phyloP scores from a whole-genome alignment of 2,329 filamentous ascomycete species.

The Lachnum nothofagi region DNA sequence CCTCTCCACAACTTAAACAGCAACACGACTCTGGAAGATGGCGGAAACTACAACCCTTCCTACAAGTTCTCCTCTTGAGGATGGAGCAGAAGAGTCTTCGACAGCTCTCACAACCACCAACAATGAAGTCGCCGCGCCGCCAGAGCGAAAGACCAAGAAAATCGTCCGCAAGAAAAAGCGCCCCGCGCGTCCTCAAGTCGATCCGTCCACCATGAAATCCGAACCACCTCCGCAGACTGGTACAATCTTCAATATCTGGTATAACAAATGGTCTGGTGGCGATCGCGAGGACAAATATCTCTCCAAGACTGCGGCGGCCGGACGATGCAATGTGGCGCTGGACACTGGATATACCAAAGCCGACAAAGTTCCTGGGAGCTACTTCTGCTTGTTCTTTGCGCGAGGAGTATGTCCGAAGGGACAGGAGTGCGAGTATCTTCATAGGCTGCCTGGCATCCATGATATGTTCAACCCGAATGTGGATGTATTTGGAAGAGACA shows the following conservation, averaged over 20 bases:
- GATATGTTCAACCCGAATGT: slow-evolving; percentile 92
- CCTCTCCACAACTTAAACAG: neutral
- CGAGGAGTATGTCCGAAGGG: slow-evolving; percentile 79
- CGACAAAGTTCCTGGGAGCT: slow-evolving; percentile 71
- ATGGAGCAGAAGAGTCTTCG: slow-evolving; percentile 15
- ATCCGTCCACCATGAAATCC: slow-evolving; percentile 73
- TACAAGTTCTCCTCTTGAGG: slow-evolving; percentile 16
- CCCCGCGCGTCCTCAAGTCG: slow-evolving; percentile 85
- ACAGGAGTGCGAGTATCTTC: slow-evolving; percentile 88
- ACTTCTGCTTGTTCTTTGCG: slow-evolving; percentile 90
- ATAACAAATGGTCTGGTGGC: slow-evolving; percentile 96
- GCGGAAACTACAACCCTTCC: slow-evolving; percentile 22
- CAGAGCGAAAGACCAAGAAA: slow-evolving; percentile 68
- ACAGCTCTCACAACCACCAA: slow-evolving; percentile 27
- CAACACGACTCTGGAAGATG: neutral
- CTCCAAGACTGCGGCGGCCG: slow-evolving; percentile 73
- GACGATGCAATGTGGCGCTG: slow-evolving; percentile 77
- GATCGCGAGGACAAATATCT: slow-evolving; percentile 90
- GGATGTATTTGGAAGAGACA: slow-evolving; percentile 92
- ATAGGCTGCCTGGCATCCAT: slow-evolving; percentile 78
- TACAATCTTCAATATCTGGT: slow-evolving; percentile 97
- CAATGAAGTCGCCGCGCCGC: slow-evolving; percentile 24
- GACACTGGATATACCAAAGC: slow-evolving; percentile 76
- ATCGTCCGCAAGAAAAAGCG: slow-evolving; percentile 86
- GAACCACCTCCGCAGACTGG: slow-evolving; percentile 89